Percentiles rank a stretch among this genome's conserved stretches.
phyloP scores from a whole-genome alignment of 2,329 filamentous ascomycete genomes.

The Colletotrichum sp. region DNA sequence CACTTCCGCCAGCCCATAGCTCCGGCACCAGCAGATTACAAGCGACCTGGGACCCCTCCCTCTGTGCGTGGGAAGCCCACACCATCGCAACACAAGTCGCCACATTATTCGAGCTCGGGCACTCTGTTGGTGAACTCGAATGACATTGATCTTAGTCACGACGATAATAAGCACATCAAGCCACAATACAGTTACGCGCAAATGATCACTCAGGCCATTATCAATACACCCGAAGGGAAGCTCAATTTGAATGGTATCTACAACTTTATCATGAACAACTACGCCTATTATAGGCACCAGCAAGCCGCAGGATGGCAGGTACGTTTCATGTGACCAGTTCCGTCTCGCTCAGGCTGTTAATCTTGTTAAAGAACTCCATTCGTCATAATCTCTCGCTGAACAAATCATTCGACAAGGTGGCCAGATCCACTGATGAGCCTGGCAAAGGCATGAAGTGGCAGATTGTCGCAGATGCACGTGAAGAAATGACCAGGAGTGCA shows the following conservation, averaged over 20 bases:
- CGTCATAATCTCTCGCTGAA: slow-evolving; percentile 95
- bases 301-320: slow-evolving; percentile 86
- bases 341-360: slow-evolving; percentile 26
- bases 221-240: slow-evolving; percentile 85
- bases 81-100: slow-evolving; percentile 40
- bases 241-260: slow-evolving; percentile 93
- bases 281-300: slow-evolving; percentile 91
- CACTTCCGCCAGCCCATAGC: slow-evolving; percentile 53
- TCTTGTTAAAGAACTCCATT: slow-evolving; percentile 77
- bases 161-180: slow-evolving; percentile 89
- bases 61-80: slow-evolving; percentile 43
- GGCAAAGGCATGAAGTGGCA: slow-evolving; percentile 99
- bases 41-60: slow-evolving; percentile 65
- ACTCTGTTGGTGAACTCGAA: slow-evolving; percentile 53
- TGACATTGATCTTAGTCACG: slow-evolving; percentile 78
- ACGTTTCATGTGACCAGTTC: slow-evolving; percentile 33
- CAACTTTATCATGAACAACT: slow-evolving; percentile 87
- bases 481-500: slow-evolving; percentile 84
- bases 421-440: slow-evolving; percentile 90
- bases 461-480: slow-evolving; percentile 81
- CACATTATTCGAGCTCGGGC: slow-evolving; percentile 39
- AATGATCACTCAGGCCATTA: slow-evolving; percentile 94
- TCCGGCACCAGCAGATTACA: slow-evolving; percentile 65
- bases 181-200: slow-evolving; percentile 96
- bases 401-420: slow-evolving; percentile 92